Evolutionary conservation across 257 asterid genomes (phyloP), one percentile per base, ranked within the genome.

Genomic region (Solanum habrochaites): DNA sequence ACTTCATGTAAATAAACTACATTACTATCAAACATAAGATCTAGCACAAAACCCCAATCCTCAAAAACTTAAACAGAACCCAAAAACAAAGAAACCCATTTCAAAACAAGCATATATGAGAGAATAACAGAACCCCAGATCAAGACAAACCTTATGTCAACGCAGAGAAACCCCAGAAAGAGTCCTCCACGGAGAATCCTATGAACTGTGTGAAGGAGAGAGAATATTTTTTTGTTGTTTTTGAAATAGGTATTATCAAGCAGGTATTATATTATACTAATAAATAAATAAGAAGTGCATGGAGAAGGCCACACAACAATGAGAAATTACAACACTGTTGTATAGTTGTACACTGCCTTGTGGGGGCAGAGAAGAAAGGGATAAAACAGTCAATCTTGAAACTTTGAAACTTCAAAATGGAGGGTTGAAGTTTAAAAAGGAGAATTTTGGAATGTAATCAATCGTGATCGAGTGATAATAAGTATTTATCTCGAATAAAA

Each of bases 81-180:
- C n/a, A 13, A 45, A 27, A 15, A 0, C 66, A 78, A 78, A 78
- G 27, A 4, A 45, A 10, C 42, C 84, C 43, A 47, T 29, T 81
- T 29, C 12, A 47, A 15, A 29, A 6, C 43, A 81, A 49, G 25
- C 43, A 80, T 77, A 7, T 1, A n/a, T 23, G 56, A 47, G 0
- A 25, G 18, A 78, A 29, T 43, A 78, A 78, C 42, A 45, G 10
- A 78, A 78, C 14, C 83, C 39, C 40, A 78, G 84, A 78, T 80
- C 45, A 81, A 49, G 85, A 81, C 85, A 81, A 81, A 81, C 85
- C 85, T 81, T 81, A 49, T 78, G 84, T 78, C 84, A 45, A 78
- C 83, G 39, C 83, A 43, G 83, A 77, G 7, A 6, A 40, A 45
- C 56, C 56, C 82, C 49, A 74, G 58, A 43, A 43, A 45, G 9